Evolutionary conservation across 2,329 filamentous ascomycete species (phyloP).

Genomic region (Lachnellula subtilissima): DNA sequence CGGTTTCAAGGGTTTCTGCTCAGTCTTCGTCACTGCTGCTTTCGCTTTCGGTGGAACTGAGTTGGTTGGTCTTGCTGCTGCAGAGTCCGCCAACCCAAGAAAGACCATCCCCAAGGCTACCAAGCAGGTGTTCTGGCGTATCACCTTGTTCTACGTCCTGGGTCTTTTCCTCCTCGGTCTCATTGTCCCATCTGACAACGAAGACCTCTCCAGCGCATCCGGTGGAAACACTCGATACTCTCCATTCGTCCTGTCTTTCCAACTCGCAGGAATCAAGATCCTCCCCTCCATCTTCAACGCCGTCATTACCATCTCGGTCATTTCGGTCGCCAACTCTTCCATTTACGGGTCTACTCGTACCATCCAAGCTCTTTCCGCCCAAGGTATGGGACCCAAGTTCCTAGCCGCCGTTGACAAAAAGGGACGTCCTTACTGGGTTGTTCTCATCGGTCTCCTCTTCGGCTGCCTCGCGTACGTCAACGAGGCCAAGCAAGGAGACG

Average conservation of each 20-base stretch:
- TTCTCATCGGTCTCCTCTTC: slow-evolving; percentile 48
- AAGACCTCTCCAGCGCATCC: slow-evolving; percentile 52
- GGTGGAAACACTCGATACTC: slow-evolving; percentile 63
- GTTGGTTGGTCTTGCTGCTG: slow-evolving; percentile 70
- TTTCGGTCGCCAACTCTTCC: slow-evolving; percentile 87
- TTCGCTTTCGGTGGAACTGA: slow-evolving; percentile 74
- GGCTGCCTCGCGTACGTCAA: slow-evolving; percentile 57
- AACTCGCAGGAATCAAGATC: slow-evolving; percentile 73
- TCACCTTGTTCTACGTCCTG: slow-evolving; percentile 79
- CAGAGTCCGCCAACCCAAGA: slow-evolving; percentile 70
- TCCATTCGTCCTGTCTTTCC: slow-evolving; percentile 89
- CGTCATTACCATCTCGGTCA: slow-evolving; percentile 83
- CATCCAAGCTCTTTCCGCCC: slow-evolving; percentile 82
- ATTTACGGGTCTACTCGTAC: slow-evolving; percentile 90
- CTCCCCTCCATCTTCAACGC: slow-evolving; percentile 89
- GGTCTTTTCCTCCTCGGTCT: slow-evolving; percentile 77
- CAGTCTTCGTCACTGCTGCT: slow-evolving; percentile 70
- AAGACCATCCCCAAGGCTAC: slow-evolving; percentile 81
- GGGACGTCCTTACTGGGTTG: slow-evolving; percentile 63
- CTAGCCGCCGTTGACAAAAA: slow-evolving; percentile 76
- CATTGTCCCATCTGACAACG: slow-evolving; percentile 69
- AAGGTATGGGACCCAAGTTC: slow-evolving; percentile 72
- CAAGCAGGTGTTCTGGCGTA: slow-evolving; percentile 95
- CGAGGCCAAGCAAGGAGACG: slow-evolving; percentile 37
- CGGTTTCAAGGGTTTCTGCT: slow-evolving; percentile 77